Base-by-base conservation (phyloP, 371 early-diverging fungal species). In the Rhizopus arrhizus region DNA sequence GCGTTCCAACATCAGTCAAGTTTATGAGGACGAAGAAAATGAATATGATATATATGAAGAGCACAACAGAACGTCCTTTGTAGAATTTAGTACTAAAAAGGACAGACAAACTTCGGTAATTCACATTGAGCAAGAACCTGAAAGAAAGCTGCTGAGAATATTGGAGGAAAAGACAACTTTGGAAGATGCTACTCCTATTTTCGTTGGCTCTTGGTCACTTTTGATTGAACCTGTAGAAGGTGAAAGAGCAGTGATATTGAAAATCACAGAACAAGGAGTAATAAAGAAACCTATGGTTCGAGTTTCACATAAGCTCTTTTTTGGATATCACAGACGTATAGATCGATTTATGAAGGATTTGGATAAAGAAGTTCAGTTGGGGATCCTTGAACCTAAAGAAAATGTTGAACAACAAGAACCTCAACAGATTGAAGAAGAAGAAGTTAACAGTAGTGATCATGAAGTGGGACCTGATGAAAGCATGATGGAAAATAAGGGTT, bases 271-370 rank as follows among this genome's bases (percentile, higher is more conserved):
- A 29, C 22, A 49, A 49, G 50, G 32, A 31, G 3, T 13, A 6
- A 12, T 49, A 49, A 32, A 33, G 50, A 49, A n/a, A 42, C 77
- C 77, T 5, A 57, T 77, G 64, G 65, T 71, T 8, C 56, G 77
- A 43, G 66, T 73, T 8, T 57, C 64, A 4, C 55, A 69, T 47
- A 51, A 69, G 62, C 55, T 73, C 6, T n/a, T 77, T 4, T 71
- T 77, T 64, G 77, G 77, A 2, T 69, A 69, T 42, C 61, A 73
- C 42, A 64, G 67, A n/a, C 74, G 72, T 22, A 73, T 77, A 13
- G 77, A 77, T 57, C 62, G 71, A 28, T 77, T 73, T 53, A 42
- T 77, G 43, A 67, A 72, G 34, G 77, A 77, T 46, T 62, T 77
- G 28, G 63, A 50, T 16, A 64, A 65, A 42, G 70, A 72, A 45